Conservation (phyloP, 2,329 filamentous ascomycete genomes). For the Neofusicoccum umdonicola region DNA sequence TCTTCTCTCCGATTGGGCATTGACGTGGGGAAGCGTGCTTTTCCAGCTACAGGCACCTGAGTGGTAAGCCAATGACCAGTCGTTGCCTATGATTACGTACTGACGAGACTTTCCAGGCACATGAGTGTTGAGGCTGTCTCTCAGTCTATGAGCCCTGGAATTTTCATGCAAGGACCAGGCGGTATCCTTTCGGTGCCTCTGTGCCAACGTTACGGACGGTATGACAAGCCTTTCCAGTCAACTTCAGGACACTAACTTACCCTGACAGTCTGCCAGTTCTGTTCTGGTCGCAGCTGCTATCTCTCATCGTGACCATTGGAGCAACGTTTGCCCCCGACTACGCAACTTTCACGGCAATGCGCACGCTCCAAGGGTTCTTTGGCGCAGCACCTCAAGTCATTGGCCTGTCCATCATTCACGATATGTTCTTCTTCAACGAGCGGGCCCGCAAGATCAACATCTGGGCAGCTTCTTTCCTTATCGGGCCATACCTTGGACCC, state of each 20-base stretch:
- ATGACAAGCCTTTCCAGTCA: neutral
- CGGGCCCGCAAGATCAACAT: conserved; percentile 34
- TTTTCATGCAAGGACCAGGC: conserved; percentile 22
- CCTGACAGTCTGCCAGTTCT: conserved; percentile 26
- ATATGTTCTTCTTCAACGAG: conserved; percentile 41
- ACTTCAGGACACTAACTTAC: neutral
- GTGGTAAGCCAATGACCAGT: conserved; percentile 1
- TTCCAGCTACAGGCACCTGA: conserved; percentile 20
- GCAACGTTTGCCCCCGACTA: conserved; percentile 22
- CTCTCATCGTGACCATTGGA: conserved; percentile 22
- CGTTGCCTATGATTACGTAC: neutral
- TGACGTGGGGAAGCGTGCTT: conserved; percentile 22
- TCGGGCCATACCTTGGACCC: conserved; percentile 32
- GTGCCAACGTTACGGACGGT: conserved; percentile 42
- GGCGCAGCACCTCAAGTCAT: conserved; percentile 28
- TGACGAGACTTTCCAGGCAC: conserved; percentile 27
- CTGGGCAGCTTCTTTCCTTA: conserved; percentile 21
- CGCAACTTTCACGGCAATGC: conserved; percentile 26
- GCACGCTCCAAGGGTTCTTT: conserved; percentile 29
- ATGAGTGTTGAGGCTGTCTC: conserved; percentile 33
- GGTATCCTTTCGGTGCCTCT: conserved; percentile 27
- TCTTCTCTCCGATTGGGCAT: conserved; percentile 24
- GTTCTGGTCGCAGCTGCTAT: conserved; percentile 29
- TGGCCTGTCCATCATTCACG: conserved; percentile 31
- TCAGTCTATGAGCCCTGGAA: conserved; percentile 38